These are phyloP conservation scores for Podila verticillata DNA, from an alignment of 192 early-diverging fungal species.

Conservation along the genomic window DNA sequence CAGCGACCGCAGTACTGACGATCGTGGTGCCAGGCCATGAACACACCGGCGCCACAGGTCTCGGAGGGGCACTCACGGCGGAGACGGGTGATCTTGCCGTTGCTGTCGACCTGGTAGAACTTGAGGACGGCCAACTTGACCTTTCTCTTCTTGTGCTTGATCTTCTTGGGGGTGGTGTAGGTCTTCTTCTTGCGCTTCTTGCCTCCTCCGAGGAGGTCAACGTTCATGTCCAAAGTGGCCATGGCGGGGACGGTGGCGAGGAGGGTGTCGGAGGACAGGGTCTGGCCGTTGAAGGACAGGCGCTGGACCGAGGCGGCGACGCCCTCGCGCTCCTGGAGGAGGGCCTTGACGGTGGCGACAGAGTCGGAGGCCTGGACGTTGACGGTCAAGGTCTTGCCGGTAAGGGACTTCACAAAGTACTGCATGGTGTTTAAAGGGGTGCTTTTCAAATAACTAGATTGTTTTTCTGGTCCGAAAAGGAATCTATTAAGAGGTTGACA, in stretches of 20 bases:
- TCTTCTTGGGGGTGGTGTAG: constrained; percentile 99
- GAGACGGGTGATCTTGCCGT: constrained; percentile 97
- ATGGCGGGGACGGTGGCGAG: constrained; percentile 38
- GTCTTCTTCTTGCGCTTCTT: constrained; percentile 99
- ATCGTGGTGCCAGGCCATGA: constrained; percentile 98
- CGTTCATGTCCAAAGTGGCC: constrained; percentile 58
- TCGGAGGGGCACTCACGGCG: constrained; percentile 97
- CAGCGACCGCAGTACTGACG: constrained; percentile 99
- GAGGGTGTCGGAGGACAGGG: constrained; percentile 41
- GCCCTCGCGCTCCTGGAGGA: constrained; percentile 65
- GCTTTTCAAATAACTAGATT: constrained; percentile 67
- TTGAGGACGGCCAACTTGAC: constrained; percentile 99
- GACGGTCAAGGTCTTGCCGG: constrained; percentile 68
- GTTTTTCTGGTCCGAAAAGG: constrained; percentile 56
- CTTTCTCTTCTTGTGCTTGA: constrained; percentile 99
- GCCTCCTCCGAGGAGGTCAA: constrained; percentile 79
- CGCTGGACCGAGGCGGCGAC: constrained; percentile 52
- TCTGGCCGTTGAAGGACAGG: constrained; percentile 62
- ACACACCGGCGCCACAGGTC: constrained; percentile 98
- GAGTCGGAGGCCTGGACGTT: constrained; percentile 58
- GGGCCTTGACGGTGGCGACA: constrained; percentile 64
- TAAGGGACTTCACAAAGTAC: constrained; percentile 71
- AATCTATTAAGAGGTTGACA: constrained; percentile 12
- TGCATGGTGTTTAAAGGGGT: constrained; percentile 54
- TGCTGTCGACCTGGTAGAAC: constrained; percentile 99